These are phyloP conservation scores for Sungouiella thailandica DNA, from an alignment of 805 yeast species.

Conservation along the genomic window DNA sequence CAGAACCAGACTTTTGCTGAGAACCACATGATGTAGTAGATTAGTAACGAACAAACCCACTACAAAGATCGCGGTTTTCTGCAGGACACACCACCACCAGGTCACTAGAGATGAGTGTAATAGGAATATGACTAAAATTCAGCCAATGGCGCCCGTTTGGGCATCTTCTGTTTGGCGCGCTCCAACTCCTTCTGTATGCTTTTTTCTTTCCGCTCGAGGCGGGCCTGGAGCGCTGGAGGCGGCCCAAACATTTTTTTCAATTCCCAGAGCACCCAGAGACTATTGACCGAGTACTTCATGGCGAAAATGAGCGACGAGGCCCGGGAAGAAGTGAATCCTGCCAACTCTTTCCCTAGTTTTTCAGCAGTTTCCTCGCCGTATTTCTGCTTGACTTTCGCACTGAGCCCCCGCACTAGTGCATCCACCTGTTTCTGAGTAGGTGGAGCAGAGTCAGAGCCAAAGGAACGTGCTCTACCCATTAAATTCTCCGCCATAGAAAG, in stretches of 20 bases:
- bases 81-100: too few species aligned
- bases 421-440: constrained; percentile 14
- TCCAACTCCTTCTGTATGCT: not conserved
- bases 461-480: too few species aligned
- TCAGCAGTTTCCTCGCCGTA: constrained; percentile 7
- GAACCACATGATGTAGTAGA: too few species aligned
- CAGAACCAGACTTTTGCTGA: not conserved
- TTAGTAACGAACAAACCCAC: too few species aligned
- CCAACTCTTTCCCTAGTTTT: constrained; percentile 9
- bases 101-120: too few species aligned
- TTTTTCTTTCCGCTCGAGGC: constrained; percentile 1
- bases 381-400: constrained; percentile 1
- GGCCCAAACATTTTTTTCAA: constrained; percentile 25
- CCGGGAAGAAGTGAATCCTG: constrained; percentile 7
- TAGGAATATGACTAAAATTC: too few species aligned
- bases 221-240: constrained; percentile 1
- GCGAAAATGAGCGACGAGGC: constrained; percentile 29
- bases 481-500: not conserved
- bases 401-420: not conserved
- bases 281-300: constrained; percentile 17
- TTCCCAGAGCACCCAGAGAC: constrained; percentile 29
- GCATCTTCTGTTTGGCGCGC: too few species aligned
- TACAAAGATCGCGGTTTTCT: too few species aligned
- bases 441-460: not conserved
- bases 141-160: too few species aligned